Percentiles rank a stretch among this genome's conserved stretches.
These are phyloP conservation scores for Phytophthora litchii DNA, from an alignment of 352 stramenopile species.

Conservation along the genomic window DNA sequence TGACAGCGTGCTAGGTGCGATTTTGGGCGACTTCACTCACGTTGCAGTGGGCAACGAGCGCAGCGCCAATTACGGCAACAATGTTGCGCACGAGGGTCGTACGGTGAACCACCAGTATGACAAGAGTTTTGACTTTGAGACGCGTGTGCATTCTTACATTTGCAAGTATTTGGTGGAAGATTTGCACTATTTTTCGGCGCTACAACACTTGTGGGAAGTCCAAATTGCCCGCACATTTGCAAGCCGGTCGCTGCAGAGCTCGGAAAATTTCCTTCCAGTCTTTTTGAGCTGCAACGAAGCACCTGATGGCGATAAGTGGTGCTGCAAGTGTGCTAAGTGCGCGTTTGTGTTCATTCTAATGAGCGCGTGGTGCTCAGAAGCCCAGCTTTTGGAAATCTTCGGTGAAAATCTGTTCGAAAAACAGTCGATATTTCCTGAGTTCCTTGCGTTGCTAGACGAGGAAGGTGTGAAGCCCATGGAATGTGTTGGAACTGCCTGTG, in stretches of 20 bases:
- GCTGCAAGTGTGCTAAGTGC: slow-evolving; percentile 49
- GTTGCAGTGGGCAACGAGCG: slow-evolving; percentile 48
- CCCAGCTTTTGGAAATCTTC: slow-evolving; percentile 34
- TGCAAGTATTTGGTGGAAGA: slow-evolving; percentile 40
- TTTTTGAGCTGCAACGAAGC: slow-evolving; percentile 57
- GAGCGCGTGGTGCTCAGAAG: slow-evolving; percentile 39
- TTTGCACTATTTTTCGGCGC: slow-evolving; percentile 49
- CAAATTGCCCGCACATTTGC: slow-evolving; percentile 49
- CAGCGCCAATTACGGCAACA: slow-evolving; percentile 50
- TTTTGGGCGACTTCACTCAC: slow-evolving; percentile 38
- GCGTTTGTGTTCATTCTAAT: slow-evolving; percentile 50
- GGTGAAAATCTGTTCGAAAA: slow-evolving; percentile 45
- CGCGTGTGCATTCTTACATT: slow-evolving; percentile 40
- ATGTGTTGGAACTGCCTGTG: slow-evolving; percentile 42
- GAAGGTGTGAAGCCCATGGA: slow-evolving; percentile 51
- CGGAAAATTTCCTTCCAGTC: slow-evolving; percentile 37
- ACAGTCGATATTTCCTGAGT: slow-evolving; percentile 32
- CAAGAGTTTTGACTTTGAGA: slow-evolving; percentile 55
- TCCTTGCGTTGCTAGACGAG: slow-evolving; percentile 35
- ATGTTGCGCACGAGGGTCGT: slow-evolving; percentile 36
- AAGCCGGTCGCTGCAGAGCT: slow-evolving; percentile 26
- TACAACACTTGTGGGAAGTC: slow-evolving; percentile 53
- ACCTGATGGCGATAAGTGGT: slow-evolving; percentile 43
- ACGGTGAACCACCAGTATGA: slow-evolving; percentile 54
- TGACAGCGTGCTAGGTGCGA: slow-evolving; percentile 41